Conservation (phyloP, 805 yeast genomes). For the Wickerhamiella sorbophila region DNA sequence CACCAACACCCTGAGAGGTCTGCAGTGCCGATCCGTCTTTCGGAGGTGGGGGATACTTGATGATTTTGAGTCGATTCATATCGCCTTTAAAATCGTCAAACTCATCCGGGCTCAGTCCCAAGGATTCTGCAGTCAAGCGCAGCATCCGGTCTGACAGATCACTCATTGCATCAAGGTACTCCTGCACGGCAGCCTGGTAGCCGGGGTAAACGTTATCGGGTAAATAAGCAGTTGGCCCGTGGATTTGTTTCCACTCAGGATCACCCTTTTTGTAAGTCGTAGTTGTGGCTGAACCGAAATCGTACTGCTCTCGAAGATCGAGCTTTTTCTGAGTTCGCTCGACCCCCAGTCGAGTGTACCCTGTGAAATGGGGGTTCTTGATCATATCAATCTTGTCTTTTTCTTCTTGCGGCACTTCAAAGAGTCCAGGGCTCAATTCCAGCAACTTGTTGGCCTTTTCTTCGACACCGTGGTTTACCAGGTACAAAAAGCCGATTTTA, state of each 20-base stretch:
- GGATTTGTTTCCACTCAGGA: slow-evolving; percentile 32
- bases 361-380: slow-evolving; percentile 43
- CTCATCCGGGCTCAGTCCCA: slow-evolving; percentile 34
- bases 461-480: slow-evolving; percentile 34
- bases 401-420: slow-evolving; percentile 33
- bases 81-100: slow-evolving; percentile 37
- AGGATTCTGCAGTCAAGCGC: slow-evolving; percentile 39
- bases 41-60: slow-evolving; percentile 38
- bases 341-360: slow-evolving; percentile 42
- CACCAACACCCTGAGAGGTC: slow-evolving; percentile 40
- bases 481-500: slow-evolving; percentile 40
- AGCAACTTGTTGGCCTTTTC: slow-evolving; percentile 28
- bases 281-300: slow-evolving; percentile 30
- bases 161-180: slow-evolving; percentile 35
- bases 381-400: slow-evolving; percentile 38
- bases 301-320: slow-evolving; percentile 52
- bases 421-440: slow-evolving; percentile 30
- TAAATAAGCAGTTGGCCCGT: slow-evolving; percentile 47
- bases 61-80: slow-evolving; percentile 37
- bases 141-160: slow-evolving; percentile 31
- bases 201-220: slow-evolving; percentile 30
- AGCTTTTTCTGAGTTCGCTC: slow-evolving; percentile 40
- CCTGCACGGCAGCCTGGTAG: slow-evolving; percentile 30
- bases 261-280: slow-evolving; percentile 9
- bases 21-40: neutral